phyloP scores from a whole-genome alignment of 495 filamentous ascomycete species.

The Podospora bellae-mahoneyi region DNA sequence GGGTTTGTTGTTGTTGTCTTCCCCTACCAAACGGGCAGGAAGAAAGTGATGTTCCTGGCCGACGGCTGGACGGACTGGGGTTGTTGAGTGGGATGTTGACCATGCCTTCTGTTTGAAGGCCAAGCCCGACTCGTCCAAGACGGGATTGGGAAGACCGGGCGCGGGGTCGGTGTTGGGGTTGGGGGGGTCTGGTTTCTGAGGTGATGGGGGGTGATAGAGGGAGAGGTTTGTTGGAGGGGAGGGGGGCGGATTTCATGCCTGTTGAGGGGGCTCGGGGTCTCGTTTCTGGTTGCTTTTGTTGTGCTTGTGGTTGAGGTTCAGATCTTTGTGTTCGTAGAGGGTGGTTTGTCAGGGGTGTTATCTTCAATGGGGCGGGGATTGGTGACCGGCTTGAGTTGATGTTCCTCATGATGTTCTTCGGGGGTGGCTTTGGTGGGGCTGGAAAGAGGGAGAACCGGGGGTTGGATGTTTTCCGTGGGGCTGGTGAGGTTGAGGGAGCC shows the following conservation, averaged over 20 bases:
- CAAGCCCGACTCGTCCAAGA: neutral
- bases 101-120: neutral
- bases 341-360: neutral
- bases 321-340: neutral
- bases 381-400: slow-evolving; percentile 2
- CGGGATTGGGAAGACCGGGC: neutral
- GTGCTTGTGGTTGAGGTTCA: neutral
- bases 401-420: neutral
- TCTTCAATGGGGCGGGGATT: neutral
- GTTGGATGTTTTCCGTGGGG: neutral
- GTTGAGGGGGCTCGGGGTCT: neutral
- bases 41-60: neutral
- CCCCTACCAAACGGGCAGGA: neutral
- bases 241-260: neutral
- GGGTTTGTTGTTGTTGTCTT: neutral
- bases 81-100: neutral
- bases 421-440: neutral
- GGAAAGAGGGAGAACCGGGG: slow-evolving; percentile 5
- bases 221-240: neutral
- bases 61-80: neutral
- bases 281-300: neutral
- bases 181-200: neutral
- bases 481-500: neutral
- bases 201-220: neutral
- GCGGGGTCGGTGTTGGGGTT: neutral